Percentiles rank a stretch among this genome's conserved stretches.
Conservation (phyloP, 106 monocot species). For the Narthecium ossifragum region DNA sequence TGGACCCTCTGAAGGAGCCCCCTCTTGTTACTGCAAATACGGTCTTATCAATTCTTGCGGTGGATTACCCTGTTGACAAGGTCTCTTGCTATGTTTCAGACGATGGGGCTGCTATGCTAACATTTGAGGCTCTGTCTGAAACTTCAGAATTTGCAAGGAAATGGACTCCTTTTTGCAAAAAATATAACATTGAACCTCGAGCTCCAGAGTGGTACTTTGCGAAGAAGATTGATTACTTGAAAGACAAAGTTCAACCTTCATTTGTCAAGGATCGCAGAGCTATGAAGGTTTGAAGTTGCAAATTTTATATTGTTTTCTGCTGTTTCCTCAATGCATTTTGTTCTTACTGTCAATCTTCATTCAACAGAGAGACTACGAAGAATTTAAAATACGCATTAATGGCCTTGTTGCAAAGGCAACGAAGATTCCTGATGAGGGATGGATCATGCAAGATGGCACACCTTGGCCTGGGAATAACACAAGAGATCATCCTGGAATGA, state of each 20-base stretch:
- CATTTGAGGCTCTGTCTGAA: constrained; percentile 19
- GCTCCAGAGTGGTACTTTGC: constrained; percentile 23
- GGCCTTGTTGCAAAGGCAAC: constrained; percentile 34
- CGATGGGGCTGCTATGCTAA: constrained; percentile 21
- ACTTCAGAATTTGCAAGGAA: constrained; percentile 20
- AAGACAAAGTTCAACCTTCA: constrained; percentile 19
- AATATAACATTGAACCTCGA: constrained; percentile 19
- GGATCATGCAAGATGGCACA: constrained; percentile 46
- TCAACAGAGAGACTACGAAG: constrained; percentile 42
- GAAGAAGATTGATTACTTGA: constrained; percentile 20
- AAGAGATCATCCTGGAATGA: constrained; percentile 43
- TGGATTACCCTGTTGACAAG: constrained; percentile 22
- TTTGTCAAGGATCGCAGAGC: constrained; percentile 24
- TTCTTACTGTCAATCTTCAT: background rate
- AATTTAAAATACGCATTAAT: constrained; percentile 36
- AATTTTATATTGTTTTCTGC: background rate
- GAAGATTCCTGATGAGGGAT: constrained; percentile 39
- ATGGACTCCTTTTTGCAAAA: constrained; percentile 21
- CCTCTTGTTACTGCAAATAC: constrained; percentile 15
- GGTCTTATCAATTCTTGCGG: constrained; percentile 15
- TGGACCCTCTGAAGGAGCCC: constrained; percentile 11
- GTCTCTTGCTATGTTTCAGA: constrained; percentile 24
- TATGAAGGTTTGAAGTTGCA: constrained; percentile 13
- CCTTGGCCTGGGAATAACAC: constrained; percentile 51
- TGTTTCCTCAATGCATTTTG: background rate